Evolutionary conservation across 2,329 filamentous ascomycete species (phyloP).

Genomic region (Arthrocladium fulminans): DNA sequence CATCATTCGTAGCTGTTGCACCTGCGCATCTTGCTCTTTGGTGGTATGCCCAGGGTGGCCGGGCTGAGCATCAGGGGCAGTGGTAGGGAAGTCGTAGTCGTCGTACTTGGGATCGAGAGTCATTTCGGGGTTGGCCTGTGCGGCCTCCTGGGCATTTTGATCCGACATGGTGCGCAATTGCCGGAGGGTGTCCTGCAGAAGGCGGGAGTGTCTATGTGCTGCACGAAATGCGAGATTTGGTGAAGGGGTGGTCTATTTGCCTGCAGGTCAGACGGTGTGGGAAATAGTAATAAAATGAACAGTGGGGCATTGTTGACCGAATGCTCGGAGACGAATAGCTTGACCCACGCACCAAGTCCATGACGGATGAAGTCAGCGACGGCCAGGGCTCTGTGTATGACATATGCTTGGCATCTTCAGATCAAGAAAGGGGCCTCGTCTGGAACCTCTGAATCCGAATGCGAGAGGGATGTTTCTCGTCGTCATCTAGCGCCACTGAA

Average conservation of each 20-base stretch:
- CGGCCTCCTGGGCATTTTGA: constrained; percentile 13
- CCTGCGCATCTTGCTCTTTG: constrained; percentile 76
- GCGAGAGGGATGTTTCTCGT: no score
- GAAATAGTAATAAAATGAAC: background rate
- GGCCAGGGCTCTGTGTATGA: background rate
- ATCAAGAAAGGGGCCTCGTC: background rate
- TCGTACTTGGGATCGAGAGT: constrained; percentile 83
- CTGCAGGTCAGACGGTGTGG: background rate
- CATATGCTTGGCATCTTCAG: background rate
- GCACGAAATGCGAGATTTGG: no score
- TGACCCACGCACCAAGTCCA: background rate
- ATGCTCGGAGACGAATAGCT: background rate
- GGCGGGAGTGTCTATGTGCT: background rate
- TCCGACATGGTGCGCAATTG: constrained; percentile 16
- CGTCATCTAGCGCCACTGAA: background rate
- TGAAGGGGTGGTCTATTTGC: constrained; percentile 1
- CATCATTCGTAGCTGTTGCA: constrained; percentile 72
- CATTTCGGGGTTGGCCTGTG: constrained; percentile 31
- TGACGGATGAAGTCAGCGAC: background rate
- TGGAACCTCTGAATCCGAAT: no score
- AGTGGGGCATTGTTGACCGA: constrained; percentile 2
- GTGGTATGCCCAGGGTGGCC: constrained; percentile 88
- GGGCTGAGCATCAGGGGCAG: constrained; percentile 56
- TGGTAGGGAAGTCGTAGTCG: constrained; percentile 85
- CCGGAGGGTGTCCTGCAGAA: no score